Evolutionary conservation across 176 grass and related monocot species (phyloP), one percentile per base, ranked within the genome.

Genomic region (Carex littledalei): DNA sequence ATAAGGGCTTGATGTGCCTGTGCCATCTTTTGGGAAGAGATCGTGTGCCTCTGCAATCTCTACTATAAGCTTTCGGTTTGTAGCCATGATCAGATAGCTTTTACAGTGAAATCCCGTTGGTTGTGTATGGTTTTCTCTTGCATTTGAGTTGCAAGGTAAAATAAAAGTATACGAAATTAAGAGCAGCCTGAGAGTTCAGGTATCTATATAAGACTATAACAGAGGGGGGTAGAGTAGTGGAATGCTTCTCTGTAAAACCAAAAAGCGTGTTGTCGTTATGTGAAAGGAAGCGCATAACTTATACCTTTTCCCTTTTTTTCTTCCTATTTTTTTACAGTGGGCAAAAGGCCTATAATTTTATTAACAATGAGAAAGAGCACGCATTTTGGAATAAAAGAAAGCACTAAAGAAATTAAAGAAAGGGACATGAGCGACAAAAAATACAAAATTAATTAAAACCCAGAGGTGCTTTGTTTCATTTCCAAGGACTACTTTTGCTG

Each of bases 21-120:
- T 94, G 55, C 95, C 93, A 82, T 98, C 95, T 86, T 95, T 98
- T 16, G 95, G 93, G 0, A 98, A 86, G 82, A 98, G 88, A 88
- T 92, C 14, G 54, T 86, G 88, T 71, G 95, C 95, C 75, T 95
- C 91, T 84, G 93, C 91, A 78, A 98, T 90, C 93, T 98, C 95
- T 78, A 98, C 95, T 16, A 98, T 72, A 24, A 98, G 95, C 88
- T 98, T 98, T 86, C 86, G 84, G 63, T 61, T 87, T 81, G 63
- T 54, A 34, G 87, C 75, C 89, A 89, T 90, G 12, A 15, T 41
- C 3, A 56, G 15, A 64, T 31, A 45, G 84, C 16, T 14, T 60
- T 39, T 73, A 63, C 18, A 84, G 20, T 84, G 67, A 9, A 75
- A n/a, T 79, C 22, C 41, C 37, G 32, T 83, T 60, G 37, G 29